Evolutionary conservation across 1,284 basidiomycete species (phyloP).

Genomic region (Cystobasidium pallidum): DNA sequence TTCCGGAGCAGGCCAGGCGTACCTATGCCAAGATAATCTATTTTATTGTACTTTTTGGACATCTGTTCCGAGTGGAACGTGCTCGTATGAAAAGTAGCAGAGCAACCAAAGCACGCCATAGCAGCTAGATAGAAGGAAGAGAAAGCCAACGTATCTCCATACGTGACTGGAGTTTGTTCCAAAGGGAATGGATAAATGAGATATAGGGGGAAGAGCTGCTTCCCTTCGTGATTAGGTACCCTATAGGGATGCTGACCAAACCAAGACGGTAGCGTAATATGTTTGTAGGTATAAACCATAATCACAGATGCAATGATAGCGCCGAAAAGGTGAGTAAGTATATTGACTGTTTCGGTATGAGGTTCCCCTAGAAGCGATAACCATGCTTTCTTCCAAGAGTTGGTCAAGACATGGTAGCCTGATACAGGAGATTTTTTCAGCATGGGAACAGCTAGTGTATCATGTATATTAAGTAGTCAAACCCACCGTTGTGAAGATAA

Average conservation of each 20-base stretch:
- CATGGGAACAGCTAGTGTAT: too few relatives aligned
- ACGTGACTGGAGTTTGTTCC: slow-evolving; percentile 15
- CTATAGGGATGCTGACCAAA: slow-evolving; percentile 22
- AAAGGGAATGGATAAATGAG: slow-evolving; percentile 30
- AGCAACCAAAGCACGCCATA: slow-evolving; percentile 48
- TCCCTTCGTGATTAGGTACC: neutral
- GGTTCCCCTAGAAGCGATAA: slow-evolving; percentile 24
- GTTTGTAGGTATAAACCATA: slow-evolving; percentile 37
- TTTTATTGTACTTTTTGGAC: slow-evolving; percentile 47
- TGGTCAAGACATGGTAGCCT: slow-evolving; percentile 33
- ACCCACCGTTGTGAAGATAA: slow-evolving; percentile 47
- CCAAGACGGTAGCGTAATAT: slow-evolving; percentile 19
- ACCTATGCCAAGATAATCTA: slow-evolving; percentile 52
- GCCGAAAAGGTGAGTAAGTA: slow-evolving; percentile 44
- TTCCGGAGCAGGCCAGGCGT: too few relatives aligned
- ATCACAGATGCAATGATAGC: slow-evolving; percentile 24
- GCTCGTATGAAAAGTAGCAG: slow-evolving; percentile 49
- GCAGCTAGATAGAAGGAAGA: slow-evolving; percentile 48
- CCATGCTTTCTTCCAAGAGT: slow-evolving; percentile 22
- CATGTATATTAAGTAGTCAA: neutral
- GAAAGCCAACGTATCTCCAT: slow-evolving; percentile 44
- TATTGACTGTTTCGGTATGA: slow-evolving; percentile 52
- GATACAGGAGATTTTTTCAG: neutral
- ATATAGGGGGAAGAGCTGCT: slow-evolving; percentile 8
- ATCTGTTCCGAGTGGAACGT: slow-evolving; percentile 48